phyloP scores from a whole-genome alignment of 176 grass and related monocot genomes.

The Carex pumila region DNA sequence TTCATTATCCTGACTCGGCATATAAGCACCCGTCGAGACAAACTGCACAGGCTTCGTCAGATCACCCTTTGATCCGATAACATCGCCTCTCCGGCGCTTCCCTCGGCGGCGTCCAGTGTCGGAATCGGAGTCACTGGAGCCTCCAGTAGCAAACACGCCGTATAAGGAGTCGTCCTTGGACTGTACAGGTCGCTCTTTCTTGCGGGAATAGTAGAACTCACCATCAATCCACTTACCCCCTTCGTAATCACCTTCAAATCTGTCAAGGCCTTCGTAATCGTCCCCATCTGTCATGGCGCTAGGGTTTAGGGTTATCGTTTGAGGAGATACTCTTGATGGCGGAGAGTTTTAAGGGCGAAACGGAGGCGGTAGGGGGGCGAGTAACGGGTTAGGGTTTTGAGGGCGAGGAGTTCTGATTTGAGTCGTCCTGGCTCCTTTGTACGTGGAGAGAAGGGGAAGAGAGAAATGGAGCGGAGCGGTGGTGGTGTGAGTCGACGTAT shows the following conservation, averaged over 20 bases:
- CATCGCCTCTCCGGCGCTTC: conserved; percentile 2
- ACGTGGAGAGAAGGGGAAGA: too few relatives aligned
- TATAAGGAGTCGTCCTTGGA: conserved; percentile 61
- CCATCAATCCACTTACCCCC: conserved; percentile 57
- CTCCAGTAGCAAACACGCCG: conserved; percentile 25
- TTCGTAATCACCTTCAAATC: conserved; percentile 66
- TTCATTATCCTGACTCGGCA: conserved; percentile 18
- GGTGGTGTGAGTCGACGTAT: too few relatives aligned
- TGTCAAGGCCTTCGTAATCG: conserved; percentile 61
- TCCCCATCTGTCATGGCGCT: conserved; percentile 55
- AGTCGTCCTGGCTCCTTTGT: too few relatives aligned
- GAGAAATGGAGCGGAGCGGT: too few relatives aligned
- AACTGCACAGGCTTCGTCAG: conserved; percentile 19
- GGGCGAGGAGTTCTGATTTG: too few relatives aligned
- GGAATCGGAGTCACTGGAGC: conserved; percentile 20
- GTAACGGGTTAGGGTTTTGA: too few relatives aligned
- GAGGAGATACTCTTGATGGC: too few relatives aligned
- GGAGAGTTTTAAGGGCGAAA: too few relatives aligned
- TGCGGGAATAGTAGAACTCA: conserved; percentile 58
- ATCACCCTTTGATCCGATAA: conserved; percentile 3
- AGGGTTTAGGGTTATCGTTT: neutral
- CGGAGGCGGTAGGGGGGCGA: too few relatives aligned
- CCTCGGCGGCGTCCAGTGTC: conserved; percentile 8
- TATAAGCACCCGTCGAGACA: neutral
- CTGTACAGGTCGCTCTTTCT: conserved; percentile 47